phyloP scores from a whole-genome alignment of 768 basidiomycete species.

The Kockovaella imperatae region DNA sequence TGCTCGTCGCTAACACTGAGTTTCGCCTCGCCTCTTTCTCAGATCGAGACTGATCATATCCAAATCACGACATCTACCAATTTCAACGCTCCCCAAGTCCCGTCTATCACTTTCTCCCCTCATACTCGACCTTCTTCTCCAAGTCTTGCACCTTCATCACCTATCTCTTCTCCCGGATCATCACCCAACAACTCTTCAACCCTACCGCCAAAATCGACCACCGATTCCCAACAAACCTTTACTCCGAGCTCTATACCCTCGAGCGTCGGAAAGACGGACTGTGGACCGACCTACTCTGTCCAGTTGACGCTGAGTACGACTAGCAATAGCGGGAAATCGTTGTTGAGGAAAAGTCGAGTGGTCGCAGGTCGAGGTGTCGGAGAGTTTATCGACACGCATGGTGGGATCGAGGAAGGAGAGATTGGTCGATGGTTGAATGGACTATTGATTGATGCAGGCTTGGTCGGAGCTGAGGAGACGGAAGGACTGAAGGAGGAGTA shows the following conservation, averaged over 20 bases:
- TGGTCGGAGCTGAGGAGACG: slow-evolving; percentile 19
- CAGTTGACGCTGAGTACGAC: slow-evolving; percentile 41
- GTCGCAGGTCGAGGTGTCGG: slow-evolving; percentile 57
- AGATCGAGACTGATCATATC: slow-evolving; percentile 89
- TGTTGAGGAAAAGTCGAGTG: slow-evolving; percentile 60
- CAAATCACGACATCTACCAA: slow-evolving; percentile 63
- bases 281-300: slow-evolving; percentile 30
- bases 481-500: slow-evolving; percentile 23
- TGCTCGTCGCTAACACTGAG: slow-evolving; percentile 2
- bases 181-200: slow-evolving; percentile 3
- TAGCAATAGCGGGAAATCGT: slow-evolving; percentile 74
- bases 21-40: slow-evolving; percentile 16
- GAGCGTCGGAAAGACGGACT: too few relatives aligned
- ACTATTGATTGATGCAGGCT: slow-evolving; percentile 24
- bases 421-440: slow-evolving; percentile 73
- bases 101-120: slow-evolving; percentile 55
- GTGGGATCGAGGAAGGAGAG: slow-evolving; percentile 64
- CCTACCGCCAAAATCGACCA: not conserved
- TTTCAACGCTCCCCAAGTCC: slow-evolving; percentile 45
- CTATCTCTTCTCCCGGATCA: slow-evolving; percentile 6
- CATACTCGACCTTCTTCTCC: slow-evolving; percentile 34
- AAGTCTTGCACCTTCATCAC: slow-evolving; percentile 49
- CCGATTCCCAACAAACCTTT: slow-evolving; percentile 1
- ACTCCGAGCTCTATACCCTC: not conserved
- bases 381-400: slow-evolving; percentile 69